These are phyloP conservation scores for Gliomastix tumulicola DNA, from an alignment of 2,329 filamentous ascomycete species.

Conservation along the genomic window DNA sequence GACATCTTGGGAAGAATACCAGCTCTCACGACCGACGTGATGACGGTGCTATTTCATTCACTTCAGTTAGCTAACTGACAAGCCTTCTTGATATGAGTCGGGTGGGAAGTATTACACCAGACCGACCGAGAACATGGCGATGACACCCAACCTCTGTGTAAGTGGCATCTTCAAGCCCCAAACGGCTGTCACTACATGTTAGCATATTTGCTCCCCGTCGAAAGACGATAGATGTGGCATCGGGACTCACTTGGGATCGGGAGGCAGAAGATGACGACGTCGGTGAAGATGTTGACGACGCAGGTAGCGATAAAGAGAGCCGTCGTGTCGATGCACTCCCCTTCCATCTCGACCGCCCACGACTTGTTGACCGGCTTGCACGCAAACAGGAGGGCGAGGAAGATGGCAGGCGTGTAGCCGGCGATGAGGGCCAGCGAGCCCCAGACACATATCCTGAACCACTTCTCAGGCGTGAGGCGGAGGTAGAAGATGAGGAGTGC, in stretches of 20 bases:
- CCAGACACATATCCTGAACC: slow-evolving; percentile 22
- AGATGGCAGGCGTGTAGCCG: slow-evolving; percentile 21
- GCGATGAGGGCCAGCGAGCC: slow-evolving; percentile 17
- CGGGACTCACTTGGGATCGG: slow-evolving; percentile 32
- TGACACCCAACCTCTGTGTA: slow-evolving; percentile 37
- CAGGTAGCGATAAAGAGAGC: slow-evolving; percentile 41
- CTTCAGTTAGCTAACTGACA: not conserved
- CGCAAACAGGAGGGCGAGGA: slow-evolving; percentile 25
- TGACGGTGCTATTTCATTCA: slow-evolving; percentile 16
- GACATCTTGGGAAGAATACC: slow-evolving; percentile 15
- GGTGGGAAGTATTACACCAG: slow-evolving; percentile 16
- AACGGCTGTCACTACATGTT: too few relatives aligned
- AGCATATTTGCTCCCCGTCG: not conserved
- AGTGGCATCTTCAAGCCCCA: slow-evolving; percentile 34
- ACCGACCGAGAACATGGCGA: slow-evolving; percentile 35
- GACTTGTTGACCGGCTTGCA: slow-evolving; percentile 23
- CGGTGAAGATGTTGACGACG: slow-evolving; percentile 36
- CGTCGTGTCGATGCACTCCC: slow-evolving; percentile 35
- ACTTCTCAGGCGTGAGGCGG: slow-evolving; percentile 23
- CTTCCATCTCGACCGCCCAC: slow-evolving; percentile 22
- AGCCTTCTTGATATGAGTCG: not conserved
- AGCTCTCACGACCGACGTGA: slow-evolving; percentile 22
- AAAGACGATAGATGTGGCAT: too few relatives aligned
- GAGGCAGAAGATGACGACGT: slow-evolving; percentile 36
- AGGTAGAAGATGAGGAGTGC: slow-evolving; percentile 30